phyloP scores from a whole-genome alignment of 1,139 yeast genomes.

The Yamadazyma siamensis region DNA sequence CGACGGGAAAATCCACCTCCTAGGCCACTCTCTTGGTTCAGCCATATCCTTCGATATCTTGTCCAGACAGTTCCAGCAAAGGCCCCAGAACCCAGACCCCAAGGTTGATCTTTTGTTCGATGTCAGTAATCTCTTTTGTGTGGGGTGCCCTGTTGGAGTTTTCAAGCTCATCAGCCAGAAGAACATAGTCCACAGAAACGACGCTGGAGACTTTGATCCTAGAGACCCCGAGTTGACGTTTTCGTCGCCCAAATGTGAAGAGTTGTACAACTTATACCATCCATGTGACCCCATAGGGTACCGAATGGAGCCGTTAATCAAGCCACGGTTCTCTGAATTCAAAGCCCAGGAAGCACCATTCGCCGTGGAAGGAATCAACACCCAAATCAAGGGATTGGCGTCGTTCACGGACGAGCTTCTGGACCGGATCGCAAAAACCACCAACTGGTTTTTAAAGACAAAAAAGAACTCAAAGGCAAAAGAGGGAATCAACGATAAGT shows the following conservation, averaged over 20 bases:
- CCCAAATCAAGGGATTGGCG: constrained; percentile 40
- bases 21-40: constrained; percentile 93
- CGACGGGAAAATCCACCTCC: constrained; percentile 72
- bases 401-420: constrained; percentile 43
- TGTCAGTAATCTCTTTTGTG: constrained; percentile 71
- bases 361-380: constrained; percentile 47
- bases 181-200: constrained; percentile 44
- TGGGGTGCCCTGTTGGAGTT: constrained; percentile 90
- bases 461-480: constrained; percentile 10
- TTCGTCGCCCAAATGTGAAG: constrained; percentile 51
- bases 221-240: constrained; percentile 10
- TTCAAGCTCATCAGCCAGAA: constrained; percentile 68
- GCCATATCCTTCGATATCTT: constrained; percentile 79
- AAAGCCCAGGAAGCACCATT: constrained; percentile 63
- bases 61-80: constrained; percentile 48
- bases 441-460: constrained; percentile 38
- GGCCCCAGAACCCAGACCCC: constrained; percentile 18
- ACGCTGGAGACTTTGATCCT: constrained; percentile 19
- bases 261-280: constrained; percentile 76
- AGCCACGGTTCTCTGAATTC: constrained; percentile 48
- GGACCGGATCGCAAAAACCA: constrained; percentile 43
- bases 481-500: constrained; percentile 19
- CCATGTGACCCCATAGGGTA: constrained; percentile 90
- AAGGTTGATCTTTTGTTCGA: constrained; percentile 56
- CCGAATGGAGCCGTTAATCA: constrained; percentile 77